Conservation (phyloP, 495 filamentous ascomycete genomes). For the Letharia columbiana region DNA sequence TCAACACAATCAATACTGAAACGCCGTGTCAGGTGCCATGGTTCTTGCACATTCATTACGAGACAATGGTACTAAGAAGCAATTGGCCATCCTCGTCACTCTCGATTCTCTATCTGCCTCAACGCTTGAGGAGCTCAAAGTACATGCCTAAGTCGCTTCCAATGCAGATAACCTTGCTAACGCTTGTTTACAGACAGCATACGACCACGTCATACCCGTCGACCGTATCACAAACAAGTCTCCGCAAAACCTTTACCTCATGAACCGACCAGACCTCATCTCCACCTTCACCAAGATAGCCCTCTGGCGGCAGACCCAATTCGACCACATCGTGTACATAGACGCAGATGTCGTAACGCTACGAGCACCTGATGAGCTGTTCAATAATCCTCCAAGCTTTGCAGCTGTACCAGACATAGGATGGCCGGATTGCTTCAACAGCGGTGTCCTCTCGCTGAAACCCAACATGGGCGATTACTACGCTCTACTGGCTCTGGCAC, state of each 20-base stretch:
- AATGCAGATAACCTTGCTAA: constrained; percentile 2
- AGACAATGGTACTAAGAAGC: constrained; percentile 81
- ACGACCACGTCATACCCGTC: constrained; percentile 83
- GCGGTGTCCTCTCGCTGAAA: constrained; percentile 82
- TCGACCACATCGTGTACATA: constrained; percentile 81
- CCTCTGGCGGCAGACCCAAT: constrained; percentile 87
- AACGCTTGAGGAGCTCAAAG: constrained; percentile 72
- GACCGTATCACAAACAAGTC: constrained; percentile 63
- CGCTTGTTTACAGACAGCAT: constrained; percentile 53
- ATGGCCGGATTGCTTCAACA: constrained; percentile 98
- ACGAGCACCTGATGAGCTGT: constrained; percentile 85
- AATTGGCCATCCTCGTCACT: constrained; percentile 75
- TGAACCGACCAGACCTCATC: constrained; percentile 83
- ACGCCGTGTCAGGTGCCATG: constrained; percentile 57
- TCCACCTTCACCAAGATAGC: constrained; percentile 94
- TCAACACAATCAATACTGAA: constrained; percentile 4
- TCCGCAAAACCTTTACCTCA: constrained; percentile 77
- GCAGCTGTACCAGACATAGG: constrained; percentile 91
- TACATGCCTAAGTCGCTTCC: constrained; percentile 28
- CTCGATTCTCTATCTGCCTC: constrained; percentile 61
- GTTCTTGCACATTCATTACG: constrained; percentile 91
- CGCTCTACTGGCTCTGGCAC: constrained; percentile 71
- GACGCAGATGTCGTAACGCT: constrained; percentile 86
- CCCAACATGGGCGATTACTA: constrained; percentile 85
- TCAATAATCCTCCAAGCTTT: constrained; percentile 66